Percentiles rank a stretch among this genome's conserved stretches.
phyloP scores from a whole-genome alignment of 1,284 basidiomycete species.

The Trichosporon coremiiforme region DNA sequence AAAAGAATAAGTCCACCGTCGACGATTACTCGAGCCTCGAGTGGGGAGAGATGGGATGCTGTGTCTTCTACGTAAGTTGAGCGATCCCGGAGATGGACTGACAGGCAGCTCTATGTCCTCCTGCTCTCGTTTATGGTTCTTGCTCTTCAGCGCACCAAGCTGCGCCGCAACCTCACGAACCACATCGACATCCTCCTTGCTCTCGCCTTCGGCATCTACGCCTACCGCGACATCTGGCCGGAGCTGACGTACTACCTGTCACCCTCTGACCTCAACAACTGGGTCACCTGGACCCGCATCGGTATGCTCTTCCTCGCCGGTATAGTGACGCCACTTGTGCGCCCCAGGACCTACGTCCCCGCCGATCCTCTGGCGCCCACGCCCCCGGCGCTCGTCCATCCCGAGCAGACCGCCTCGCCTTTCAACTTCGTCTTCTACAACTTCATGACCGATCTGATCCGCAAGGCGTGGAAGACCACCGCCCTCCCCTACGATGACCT shows the following conservation, averaged over 20 bases:
- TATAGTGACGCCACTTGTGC: conserved; percentile 59
- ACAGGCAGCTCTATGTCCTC: conserved; percentile 45
- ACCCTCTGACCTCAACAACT: conserved; percentile 57
- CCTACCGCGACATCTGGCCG: conserved; percentile 69
- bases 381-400: conserved; percentile 59
- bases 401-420: conserved; percentile 68
- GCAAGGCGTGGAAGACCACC: conserved; percentile 53
- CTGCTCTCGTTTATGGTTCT: conserved; percentile 49
- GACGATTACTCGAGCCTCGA: conserved; percentile 53
- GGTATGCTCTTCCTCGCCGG: conserved; percentile 57
- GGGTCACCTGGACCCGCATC: conserved; percentile 56
- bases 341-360: conserved; percentile 60
- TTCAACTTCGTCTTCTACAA: conserved; percentile 63
- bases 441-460: conserved; percentile 64
- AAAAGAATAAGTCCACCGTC: conserved; percentile 44
- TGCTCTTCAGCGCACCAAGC: conserved; percentile 42
- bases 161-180: conserved; percentile 46
- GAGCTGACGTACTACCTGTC: conserved; percentile 60
- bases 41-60: conserved; percentile 54
- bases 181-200: conserved; percentile 57
- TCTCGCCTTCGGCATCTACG: conserved; percentile 59
- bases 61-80: conserved; percentile 51
- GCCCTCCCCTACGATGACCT: conserved; percentile 52
- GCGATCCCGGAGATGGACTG: background rate
- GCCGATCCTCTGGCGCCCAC: conserved; percentile 53